Evolutionary conservation across 2,329 filamentous ascomycete species (phyloP).

Genomic region (Arthrobotrys pseudoclavata): DNA sequence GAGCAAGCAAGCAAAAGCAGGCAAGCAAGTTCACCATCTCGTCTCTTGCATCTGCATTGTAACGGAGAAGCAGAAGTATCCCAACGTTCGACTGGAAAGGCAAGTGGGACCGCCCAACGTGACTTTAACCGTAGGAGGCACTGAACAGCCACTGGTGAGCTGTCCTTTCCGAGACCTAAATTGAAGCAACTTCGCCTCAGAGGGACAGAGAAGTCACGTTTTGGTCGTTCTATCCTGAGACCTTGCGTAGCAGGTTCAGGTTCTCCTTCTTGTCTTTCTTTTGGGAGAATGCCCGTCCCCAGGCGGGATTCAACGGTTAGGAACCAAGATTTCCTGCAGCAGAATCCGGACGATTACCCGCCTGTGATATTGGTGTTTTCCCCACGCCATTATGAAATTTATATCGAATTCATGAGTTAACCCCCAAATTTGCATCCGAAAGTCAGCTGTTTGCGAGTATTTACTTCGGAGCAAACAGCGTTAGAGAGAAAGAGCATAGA

Average conservation of each 20-base stretch:
- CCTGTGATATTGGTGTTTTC: constrained; percentile 21
- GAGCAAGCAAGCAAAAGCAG: constrained; percentile 13
- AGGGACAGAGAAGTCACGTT: constrained; percentile 53
- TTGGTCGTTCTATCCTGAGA: constrained; percentile 34
- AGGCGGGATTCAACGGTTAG: constrained; percentile 46
- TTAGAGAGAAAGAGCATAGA: constrained; percentile 26
- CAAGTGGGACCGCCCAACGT: constrained; percentile 58
- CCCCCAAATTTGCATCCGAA: constrained; percentile 34
- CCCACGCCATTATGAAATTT: constrained; percentile 46
- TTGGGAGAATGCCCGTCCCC: constrained; percentile 11
- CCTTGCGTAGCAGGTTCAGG: constrained; percentile 38
- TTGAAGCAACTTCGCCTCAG: constrained; percentile 54
- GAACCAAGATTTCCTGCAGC: constrained; percentile 45
- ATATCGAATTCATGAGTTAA: constrained; percentile 44
- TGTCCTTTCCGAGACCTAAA: constrained; percentile 50
- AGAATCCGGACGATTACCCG: constrained; percentile 31
- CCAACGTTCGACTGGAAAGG: constrained; percentile 41
- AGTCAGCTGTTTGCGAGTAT: constrained; percentile 30
- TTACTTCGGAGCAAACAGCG: constrained; percentile 49
- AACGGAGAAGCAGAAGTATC: constrained; percentile 14
- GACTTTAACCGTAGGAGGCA: constrained; percentile 55
- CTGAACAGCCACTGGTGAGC: constrained; percentile 54
- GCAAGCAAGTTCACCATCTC: not conserved
- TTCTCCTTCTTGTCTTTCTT: constrained; percentile 12
- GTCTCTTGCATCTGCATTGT: constrained; percentile 16